Percentiles rank a stretch among this genome's conserved stretches.
These are phyloP conservation scores for Clohesyomyces aquaticus DNA, from an alignment of 495 filamentous ascomycete species.

Conservation along the genomic window DNA sequence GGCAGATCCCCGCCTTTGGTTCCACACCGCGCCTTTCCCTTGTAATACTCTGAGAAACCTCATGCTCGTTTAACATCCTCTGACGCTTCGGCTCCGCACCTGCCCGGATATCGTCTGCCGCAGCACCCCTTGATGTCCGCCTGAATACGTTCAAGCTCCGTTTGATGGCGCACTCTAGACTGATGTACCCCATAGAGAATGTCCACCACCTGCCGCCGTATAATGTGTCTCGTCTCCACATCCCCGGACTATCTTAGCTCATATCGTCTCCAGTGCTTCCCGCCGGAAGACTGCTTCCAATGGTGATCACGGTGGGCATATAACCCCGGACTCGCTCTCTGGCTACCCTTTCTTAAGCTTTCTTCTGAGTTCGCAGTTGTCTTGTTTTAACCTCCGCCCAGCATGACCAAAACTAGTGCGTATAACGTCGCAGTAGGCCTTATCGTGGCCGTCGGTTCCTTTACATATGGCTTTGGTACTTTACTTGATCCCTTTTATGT, in stretches of 20 bases:
- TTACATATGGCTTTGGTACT: constrained; percentile 40
- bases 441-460: constrained; percentile 40
- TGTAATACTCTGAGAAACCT: background rate
- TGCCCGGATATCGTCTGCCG: constrained; percentile 18
- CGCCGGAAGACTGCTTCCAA: constrained; percentile 2
- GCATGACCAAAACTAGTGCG: constrained; percentile 35
- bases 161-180: constrained; percentile 1
- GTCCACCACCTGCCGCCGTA: too few species aligned
- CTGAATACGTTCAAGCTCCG: background rate
- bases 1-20: background rate
- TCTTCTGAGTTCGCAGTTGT: background rate
- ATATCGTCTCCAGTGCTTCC: background rate
- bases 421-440: constrained; percentile 40
- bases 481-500: constrained; percentile 7
- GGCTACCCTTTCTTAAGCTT: background rate
- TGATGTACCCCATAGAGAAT: constrained; percentile 12
- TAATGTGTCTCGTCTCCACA: constrained; percentile 8
- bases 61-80: background rate
- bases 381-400: background rate
- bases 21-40: background rate
- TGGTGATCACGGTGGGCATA: background rate
- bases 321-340: background rate
- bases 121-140: background rate
- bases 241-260: background rate
- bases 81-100: background rate